Evolutionary conservation across 352 stramenopile species (phyloP).

Genomic region (Pythium sp.): DNA sequence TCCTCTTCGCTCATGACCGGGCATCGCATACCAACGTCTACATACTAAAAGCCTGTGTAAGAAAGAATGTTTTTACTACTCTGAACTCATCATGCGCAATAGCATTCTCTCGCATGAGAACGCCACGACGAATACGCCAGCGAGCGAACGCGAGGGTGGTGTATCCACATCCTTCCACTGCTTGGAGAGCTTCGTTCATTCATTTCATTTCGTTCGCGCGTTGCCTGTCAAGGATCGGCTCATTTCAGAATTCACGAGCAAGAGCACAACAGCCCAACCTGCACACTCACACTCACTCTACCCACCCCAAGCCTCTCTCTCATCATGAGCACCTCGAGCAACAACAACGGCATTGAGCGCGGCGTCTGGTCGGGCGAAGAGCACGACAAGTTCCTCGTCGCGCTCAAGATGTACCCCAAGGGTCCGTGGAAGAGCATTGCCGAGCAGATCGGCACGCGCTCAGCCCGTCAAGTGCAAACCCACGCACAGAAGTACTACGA

Average conservation of each 20-base stretch:
- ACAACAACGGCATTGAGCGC: slow-evolving; percentile 7
- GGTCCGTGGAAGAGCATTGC: slow-evolving; percentile 37
- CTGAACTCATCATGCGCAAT: slow-evolving; percentile 9
- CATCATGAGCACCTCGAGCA: background rate
- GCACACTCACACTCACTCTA: background rate
- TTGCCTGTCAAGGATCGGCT: background rate
- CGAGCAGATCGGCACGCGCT: slow-evolving; percentile 33
- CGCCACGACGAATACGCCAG: background rate
- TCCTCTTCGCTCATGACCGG: background rate
- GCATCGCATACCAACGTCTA: background rate
- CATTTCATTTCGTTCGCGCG: slow-evolving; percentile 1
- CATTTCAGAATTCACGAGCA: slow-evolving; percentile 15
- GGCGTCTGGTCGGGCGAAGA: slow-evolving; percentile 32
- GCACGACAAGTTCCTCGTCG: slow-evolving; percentile 30
- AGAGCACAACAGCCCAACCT: background rate
- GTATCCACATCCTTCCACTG: slow-evolving; percentile 9
- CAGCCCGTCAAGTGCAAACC: slow-evolving; percentile 63
- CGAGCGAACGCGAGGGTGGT: background rate
- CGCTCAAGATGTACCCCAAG: slow-evolving; percentile 22
- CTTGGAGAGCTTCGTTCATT: background rate
- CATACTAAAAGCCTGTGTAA: background rate
- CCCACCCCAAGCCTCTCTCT: background rate
- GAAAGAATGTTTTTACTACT: background rate
- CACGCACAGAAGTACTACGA: slow-evolving; percentile 64
- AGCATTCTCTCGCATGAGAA: background rate